These are phyloP conservation scores for Chrysopogon serrulatus DNA, from an alignment of 176 grass and related monocot species.

Conservation along the genomic window DNA sequence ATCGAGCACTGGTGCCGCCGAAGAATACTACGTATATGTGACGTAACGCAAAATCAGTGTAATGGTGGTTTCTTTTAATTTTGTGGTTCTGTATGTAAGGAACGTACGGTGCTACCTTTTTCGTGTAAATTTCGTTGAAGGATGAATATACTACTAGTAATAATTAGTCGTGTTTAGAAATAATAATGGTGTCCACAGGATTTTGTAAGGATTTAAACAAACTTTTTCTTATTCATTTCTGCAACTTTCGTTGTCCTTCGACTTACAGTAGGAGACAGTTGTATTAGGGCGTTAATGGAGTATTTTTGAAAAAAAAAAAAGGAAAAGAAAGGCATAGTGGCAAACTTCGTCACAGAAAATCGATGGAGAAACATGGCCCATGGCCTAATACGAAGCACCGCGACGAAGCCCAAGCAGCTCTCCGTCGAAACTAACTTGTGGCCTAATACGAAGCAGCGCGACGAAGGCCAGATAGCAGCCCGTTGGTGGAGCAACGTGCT, in stretches of 20 bases:
- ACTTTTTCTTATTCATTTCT: neutral
- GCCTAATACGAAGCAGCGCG: neutral
- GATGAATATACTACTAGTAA: neutral
- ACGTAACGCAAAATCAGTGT: neutral
- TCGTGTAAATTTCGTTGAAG: neutral
- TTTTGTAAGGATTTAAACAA: neutral
- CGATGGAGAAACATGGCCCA: neutral
- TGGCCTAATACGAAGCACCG: neutral
- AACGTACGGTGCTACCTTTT: constrained; percentile 4
- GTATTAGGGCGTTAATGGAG: neutral
- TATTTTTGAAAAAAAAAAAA: no score
- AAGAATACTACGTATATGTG: neutral
- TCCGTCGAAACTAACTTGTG: neutral
- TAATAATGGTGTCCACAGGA: neutral
- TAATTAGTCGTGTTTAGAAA: neutral
- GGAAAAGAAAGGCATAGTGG: neutral
- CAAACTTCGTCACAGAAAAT: neutral
- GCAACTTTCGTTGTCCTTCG: neutral
- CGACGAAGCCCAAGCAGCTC: neutral
- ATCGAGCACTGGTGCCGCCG: neutral
- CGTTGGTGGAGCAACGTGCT: no score
- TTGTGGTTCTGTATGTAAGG: neutral
- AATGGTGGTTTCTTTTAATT: neutral
- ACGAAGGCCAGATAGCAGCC: no score
- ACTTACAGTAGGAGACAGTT: neutral